Conservation (phyloP, 495 filamentous ascomycete genomes). For the Xylaria intraflava region DNA sequence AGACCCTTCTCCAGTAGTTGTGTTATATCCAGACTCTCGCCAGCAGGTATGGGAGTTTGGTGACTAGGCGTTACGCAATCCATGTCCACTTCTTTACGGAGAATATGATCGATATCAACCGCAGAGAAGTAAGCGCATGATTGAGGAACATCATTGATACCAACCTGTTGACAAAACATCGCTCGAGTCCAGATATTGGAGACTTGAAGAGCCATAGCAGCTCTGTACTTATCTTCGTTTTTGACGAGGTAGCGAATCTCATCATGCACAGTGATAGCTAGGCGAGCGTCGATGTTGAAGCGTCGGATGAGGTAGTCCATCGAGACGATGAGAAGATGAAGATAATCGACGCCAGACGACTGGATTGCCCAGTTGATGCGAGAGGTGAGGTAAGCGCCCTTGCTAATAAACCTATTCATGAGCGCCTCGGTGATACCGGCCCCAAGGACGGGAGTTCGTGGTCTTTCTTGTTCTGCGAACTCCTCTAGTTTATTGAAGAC, state of each 20-base stretch:
- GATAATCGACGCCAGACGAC: slow-evolving; percentile 93
- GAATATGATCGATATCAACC: slow-evolving; percentile 85
- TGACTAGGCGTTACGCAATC: slow-evolving; percentile 91
- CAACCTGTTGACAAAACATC: slow-evolving; percentile 95
- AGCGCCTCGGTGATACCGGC: slow-evolving; percentile 96
- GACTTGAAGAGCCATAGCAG: slow-evolving; percentile 86
- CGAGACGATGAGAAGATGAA: slow-evolving; percentile 84
- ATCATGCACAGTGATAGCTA: slow-evolving; percentile 94
- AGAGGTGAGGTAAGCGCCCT: slow-evolving; percentile 88
- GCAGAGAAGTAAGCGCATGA: slow-evolving; percentile 92
- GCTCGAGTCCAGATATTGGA: slow-evolving; percentile 95
- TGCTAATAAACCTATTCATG: slow-evolving; percentile 77
- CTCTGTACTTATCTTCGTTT: slow-evolving; percentile 77
- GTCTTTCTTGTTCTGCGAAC: slow-evolving; percentile 89
- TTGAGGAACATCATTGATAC: slow-evolving; percentile 91
- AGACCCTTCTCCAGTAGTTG: slow-evolving; percentile 64
- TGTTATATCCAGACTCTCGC: slow-evolving; percentile 76
- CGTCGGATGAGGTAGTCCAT: slow-evolving; percentile 93
- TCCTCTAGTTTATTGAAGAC: slow-evolving; percentile 98
- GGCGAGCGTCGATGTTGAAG: slow-evolving; percentile 74
- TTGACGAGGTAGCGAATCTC: slow-evolving; percentile 92
- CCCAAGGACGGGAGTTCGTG: slow-evolving; percentile 87
- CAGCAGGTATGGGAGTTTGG: slow-evolving; percentile 67
- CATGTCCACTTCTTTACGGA: slow-evolving; percentile 97
- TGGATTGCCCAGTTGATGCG: slow-evolving; percentile 99